These are phyloP conservation scores for Acacia acuminata DNA, from an alignment of 306 rosid species.

Conservation along the genomic window DNA sequence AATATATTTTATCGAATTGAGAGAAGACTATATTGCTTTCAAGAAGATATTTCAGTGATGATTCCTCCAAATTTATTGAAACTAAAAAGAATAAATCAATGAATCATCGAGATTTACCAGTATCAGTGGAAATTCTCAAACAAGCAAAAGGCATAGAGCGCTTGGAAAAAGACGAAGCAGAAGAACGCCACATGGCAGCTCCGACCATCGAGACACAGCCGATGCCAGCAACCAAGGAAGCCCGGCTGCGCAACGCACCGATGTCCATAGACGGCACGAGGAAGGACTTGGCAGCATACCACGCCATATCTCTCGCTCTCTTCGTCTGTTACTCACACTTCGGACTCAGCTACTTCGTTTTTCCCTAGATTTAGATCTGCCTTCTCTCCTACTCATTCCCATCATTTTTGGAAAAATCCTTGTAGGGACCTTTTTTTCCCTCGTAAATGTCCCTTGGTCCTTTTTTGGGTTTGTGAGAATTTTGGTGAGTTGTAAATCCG, in stretches of 20 bases:
- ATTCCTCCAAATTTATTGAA: too few relatives aligned
- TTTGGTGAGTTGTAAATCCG: too few relatives aligned
- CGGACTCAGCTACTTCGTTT: not conserved
- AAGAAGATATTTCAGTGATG: too few relatives aligned
- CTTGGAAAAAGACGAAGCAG: slow-evolving; percentile 22
- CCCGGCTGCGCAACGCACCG: slow-evolving; percentile 40
- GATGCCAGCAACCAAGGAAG: slow-evolving; percentile 53
- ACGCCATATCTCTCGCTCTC: slow-evolving; percentile 53
- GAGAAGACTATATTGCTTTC: too few relatives aligned
- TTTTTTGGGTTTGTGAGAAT: too few relatives aligned
- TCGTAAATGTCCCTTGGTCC: too few relatives aligned
- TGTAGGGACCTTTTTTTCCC: too few relatives aligned
- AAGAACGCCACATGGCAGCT: slow-evolving; percentile 56
- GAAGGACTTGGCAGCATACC: slow-evolving; percentile 63
- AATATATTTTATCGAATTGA: too few relatives aligned
- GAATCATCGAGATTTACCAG: slow-evolving; percentile 40
- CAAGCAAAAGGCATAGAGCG: slow-evolving; percentile 69
- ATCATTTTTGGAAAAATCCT: too few relatives aligned
- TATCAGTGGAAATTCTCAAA: slow-evolving; percentile 58
- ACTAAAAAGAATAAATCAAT: not conserved
- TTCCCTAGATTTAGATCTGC: not conserved
- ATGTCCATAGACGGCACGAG: slow-evolving; percentile 54
- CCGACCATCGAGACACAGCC: slow-evolving; percentile 48
- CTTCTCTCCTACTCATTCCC: too few relatives aligned
- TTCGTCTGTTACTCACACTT: not conserved